phyloP scores from a whole-genome alignment of 2,329 filamentous ascomycete species.

The Remersonia thermophila region DNA sequence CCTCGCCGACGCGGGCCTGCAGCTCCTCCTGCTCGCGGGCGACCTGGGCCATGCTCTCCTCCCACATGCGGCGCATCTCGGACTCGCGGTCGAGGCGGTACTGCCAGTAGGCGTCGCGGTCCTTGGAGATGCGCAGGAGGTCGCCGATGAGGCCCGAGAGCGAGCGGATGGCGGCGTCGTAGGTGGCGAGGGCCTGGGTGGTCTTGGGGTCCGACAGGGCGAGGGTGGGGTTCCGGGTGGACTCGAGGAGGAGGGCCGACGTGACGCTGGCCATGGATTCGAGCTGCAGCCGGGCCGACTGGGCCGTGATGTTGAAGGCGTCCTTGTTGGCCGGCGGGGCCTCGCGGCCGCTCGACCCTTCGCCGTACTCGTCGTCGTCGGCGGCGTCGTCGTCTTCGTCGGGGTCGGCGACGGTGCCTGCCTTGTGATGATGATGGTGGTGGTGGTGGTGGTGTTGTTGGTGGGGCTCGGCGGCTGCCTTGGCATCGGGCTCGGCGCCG shows the following conservation, averaged over 20 bases:
- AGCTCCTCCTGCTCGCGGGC: slow-evolving; percentile 87
- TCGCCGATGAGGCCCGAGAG: slow-evolving; percentile 76
- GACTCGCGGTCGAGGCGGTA: slow-evolving; percentile 84
- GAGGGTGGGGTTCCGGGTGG: slow-evolving; percentile 54
- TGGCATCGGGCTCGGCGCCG: slow-evolving; percentile 34
- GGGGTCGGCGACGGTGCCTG: slow-evolving; percentile 32
- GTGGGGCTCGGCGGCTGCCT: too few species aligned
- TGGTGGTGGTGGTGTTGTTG: too few species aligned
- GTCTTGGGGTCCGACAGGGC: slow-evolving; percentile 66
- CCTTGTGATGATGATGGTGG: too few species aligned
- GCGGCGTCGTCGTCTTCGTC: too few species aligned
- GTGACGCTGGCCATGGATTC: slow-evolving; percentile 82
- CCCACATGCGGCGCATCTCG: slow-evolving; percentile 91
- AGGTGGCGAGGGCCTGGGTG: slow-evolving; percentile 66
- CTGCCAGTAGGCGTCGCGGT: slow-evolving; percentile 95
- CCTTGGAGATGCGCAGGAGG: slow-evolving; percentile 79
- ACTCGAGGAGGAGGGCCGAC: slow-evolving; percentile 63
- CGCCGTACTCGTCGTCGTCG: slow-evolving; percentile 61
- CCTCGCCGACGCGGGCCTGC: slow-evolving; percentile 75
- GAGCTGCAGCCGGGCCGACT: slow-evolving; percentile 84
- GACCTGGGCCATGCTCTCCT: slow-evolving; percentile 97
- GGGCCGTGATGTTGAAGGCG: slow-evolving; percentile 91
- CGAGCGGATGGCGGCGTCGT: slow-evolving; percentile 81
- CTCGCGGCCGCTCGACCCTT: slow-evolving; percentile 69
- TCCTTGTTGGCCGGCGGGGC: slow-evolving; percentile 68